Evolutionary conservation across 805 yeast species (phyloP), one percentile per base, ranked within the genome.

Genomic region (Cyberlindnera bimundalis): DNA sequence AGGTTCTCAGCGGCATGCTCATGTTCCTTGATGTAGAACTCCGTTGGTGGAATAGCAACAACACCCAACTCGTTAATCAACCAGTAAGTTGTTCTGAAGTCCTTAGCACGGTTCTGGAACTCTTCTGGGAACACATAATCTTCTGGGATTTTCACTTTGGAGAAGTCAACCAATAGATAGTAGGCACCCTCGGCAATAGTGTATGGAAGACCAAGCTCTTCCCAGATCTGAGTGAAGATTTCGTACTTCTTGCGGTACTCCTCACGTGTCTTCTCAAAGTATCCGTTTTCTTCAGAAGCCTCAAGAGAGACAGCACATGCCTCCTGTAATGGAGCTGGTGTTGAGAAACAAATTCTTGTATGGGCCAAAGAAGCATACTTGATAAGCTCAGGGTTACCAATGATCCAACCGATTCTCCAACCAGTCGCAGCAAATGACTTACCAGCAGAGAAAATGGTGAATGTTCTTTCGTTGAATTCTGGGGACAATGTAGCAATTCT

Each of bases 341-440:
- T 77, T 9, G 91, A 72, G 64, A 93, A 93, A 58, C 96, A 88
- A 53, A 93, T 91, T 64, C 99, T 77, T 2, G 96, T 88, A 64
- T 93, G 96, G 0, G 98, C 98, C 19, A 84, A 76, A 6, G 88
- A 73, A 5, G 81, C 95, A 58, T 85, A 87, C 50, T 83, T 79
- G 54, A 93, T 71, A 50, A 90, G 69, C 23, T 84, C 85, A n/a
- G 84, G 72, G 39, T 85, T 82, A 6, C 96, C 98, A 47, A 90
- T 81, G 28, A 91, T 74, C 95, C 96, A 93, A 40, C 99, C 99
- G 39, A 93, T 77, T 70, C 99, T 81, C 97, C 98, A 93, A 39
- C 99, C 99, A 11, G 99, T 93, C 32, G 96, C 96, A n/a, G 96
- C 96, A 68, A 93, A 93, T 0, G 96, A 80, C 64, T 93, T 93